Evolutionary conservation across 1,284 basidiomycete genomes (phyloP), one percentile per base, ranked within the genome.

Genomic region (Pseudozyma flocculosa): DNA sequence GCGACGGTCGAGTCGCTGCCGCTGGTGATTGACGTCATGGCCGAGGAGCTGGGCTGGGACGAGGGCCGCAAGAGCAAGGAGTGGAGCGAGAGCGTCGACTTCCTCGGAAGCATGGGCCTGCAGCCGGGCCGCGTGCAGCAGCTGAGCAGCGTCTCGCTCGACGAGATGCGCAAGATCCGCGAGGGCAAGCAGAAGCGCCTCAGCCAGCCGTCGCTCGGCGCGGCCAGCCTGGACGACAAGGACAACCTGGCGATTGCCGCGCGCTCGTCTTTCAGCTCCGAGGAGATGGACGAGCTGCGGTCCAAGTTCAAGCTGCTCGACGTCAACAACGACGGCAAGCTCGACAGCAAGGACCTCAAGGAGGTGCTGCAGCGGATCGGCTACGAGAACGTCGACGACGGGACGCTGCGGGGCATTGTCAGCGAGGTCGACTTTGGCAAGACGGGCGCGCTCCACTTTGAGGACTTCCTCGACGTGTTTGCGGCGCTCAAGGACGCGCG

Each of bases 1-100:
- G 89, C 89, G 0, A 87, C 94, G 0, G 84, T 94, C 46, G 86
- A 89, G 45, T 85, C 88, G 0, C 84, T 97, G 52, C 92, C 93
- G 2, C 84, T 85, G 37, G 87, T 97, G 48, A 87, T 95, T 58
- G 89, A 92, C 53, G 88, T 95, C 76, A 95, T 97, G 92, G 85
- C 85, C 24, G 84, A 85, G 48, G 92, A 95, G 78, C 84, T 92
- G 19, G 83, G 84, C 26, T 96, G 93, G 93, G 82, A 84, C 63
- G 78, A 91, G 80, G 84, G 89, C 62, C 79, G 81, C 42, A 72
- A 78, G 51, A 72, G 70, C 38, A 66, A 73, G 57, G 79, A 83
- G 45, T 75, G 68, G 53, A 45, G 46, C 2, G 65, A 73, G n/a
- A 43, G 60, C 38, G 54, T 77, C 17, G 55, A 61, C 1, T 81